Evolutionary conservation across 2,329 filamentous ascomycete species (phyloP), one percentile per base, ranked within the genome.

Genomic region (Ophiosphaerella korrae): DNA sequence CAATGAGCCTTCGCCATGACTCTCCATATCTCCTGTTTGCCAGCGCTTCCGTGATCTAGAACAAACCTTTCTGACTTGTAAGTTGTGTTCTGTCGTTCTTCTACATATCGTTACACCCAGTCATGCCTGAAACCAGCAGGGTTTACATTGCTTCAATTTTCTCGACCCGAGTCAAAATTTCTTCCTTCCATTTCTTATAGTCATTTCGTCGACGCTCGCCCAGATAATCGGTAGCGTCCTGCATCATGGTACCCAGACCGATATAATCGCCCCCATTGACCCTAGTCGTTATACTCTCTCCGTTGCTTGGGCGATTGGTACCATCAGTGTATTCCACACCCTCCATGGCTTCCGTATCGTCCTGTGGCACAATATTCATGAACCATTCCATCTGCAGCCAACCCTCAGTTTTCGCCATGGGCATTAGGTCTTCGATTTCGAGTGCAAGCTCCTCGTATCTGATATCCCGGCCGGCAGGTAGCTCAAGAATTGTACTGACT

Each of bases 211-310:
- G 84, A 53, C 80, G 77, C 42, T 87, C 84, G 55, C 85, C 87
- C 61, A 92, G 71, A 63, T 86, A 90, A 63, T 92, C 88, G 63
- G 89, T 86, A 40, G 82, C 81, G 57, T 87, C 85, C 70, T 92
- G 88, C 61, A 92, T 84, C 88, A 92, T 92, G 2, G 86, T 88
- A 2, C 77, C 78, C 13, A 80, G 53, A 71, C 72, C 84, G 74
- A 80, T 71, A 35, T 71, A 68, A 29, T 64, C 62, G 46, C 66
- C 76, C 48, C 82, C 54, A 77, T 75, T 65, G 71, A 74, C 62
- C 78, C 75, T 50, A 69, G 71, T 39, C 67, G 67, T 62, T 67
- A 73, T 46, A 72, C 74, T n/a, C 74, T 73, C 42, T 44, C 72
- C 63, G 33, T 69, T 53, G 42, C 63, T 68, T n/a, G 33, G 40